phyloP scores from a whole-genome alignment of 208 protist genomes.

The Willaertia magna region DNA sequence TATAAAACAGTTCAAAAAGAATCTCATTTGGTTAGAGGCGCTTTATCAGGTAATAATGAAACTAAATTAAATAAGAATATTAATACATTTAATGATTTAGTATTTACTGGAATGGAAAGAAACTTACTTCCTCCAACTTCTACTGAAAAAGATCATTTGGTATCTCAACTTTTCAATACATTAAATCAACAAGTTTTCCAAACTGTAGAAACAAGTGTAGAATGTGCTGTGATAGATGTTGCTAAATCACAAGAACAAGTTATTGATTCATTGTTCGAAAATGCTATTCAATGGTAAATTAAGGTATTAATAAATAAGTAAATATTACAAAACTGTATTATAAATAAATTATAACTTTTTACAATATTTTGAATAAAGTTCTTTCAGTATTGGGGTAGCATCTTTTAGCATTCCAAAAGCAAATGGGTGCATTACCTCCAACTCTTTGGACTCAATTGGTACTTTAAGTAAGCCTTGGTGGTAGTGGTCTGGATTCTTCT shows the following conservation, averaged over 20 bases:
- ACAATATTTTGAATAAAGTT: background rate
- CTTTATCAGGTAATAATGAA: too few relatives aligned
- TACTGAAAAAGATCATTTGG: background rate
- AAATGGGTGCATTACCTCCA: background rate
- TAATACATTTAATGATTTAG: too few relatives aligned
- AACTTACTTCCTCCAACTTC: background rate
- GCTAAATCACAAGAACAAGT: background rate
- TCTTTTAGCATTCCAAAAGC: background rate
- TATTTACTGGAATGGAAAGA: background rate
- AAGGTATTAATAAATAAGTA: too few relatives aligned
- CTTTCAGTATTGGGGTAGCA: background rate
- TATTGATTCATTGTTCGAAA: background rate
- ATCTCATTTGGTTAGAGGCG: background rate
- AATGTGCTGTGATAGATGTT: background rate
- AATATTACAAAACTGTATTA: too few relatives aligned
- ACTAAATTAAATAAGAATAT: too few relatives aligned
- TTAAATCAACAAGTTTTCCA: background rate
- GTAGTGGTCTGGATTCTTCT: background rate
- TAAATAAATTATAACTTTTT: too few relatives aligned
- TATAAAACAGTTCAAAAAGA: background rate
- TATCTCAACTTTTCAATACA: background rate
- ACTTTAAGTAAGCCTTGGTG: background rate
- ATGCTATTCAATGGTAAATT: background rate
- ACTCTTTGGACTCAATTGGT: background rate
- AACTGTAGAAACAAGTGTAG: background rate